Evolutionary conservation across 352 stramenopile species (phyloP).

Genomic region (Pythium volutum): DNA sequence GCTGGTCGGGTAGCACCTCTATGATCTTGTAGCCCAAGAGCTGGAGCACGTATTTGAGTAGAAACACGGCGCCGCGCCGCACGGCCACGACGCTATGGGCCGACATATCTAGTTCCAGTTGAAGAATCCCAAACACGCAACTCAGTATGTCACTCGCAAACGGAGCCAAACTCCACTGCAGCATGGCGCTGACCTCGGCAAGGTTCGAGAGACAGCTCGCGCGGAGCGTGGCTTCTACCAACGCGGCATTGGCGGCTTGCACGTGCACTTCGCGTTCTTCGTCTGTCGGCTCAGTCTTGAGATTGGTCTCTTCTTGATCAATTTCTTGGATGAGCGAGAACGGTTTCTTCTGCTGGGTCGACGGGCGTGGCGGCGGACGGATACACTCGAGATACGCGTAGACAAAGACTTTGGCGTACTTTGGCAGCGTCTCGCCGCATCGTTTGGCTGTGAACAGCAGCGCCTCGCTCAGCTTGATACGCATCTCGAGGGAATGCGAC

Average conservation of each 20-base stretch:
- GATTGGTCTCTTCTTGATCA: not conserved
- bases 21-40: conserved; percentile 75
- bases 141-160: conserved; percentile 75
- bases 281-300: not conserved
- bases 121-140: conserved; percentile 75
- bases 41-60: conserved; percentile 74
- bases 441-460: conserved; percentile 75
- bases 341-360: conserved; percentile 20
- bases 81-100: conserved; percentile 44
- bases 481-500: conserved; percentile 49
- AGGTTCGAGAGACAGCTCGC: conserved; percentile 87
- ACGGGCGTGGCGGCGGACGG: conserved; percentile 31
- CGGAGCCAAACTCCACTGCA: conserved; percentile 70
- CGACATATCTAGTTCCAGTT: conserved; percentile 55
- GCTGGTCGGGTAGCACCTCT: conserved; percentile 66
- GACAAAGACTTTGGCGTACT: conserved; percentile 72
- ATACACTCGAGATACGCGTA: conserved; percentile 82
- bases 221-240: conserved; percentile 60
- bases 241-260: conserved; percentile 17
- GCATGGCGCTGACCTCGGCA: conserved; percentile 71
- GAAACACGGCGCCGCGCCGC: conserved; percentile 70
- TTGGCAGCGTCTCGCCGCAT: conserved; percentile 67
- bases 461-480: conserved; percentile 84
- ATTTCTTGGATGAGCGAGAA: conserved; percentile 66
- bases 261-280: not conserved